Evolutionary conservation across 352 stramenopile genomes (phyloP), one percentile per base, ranked within the genome.

Genomic region (Pythium sp.): DNA sequence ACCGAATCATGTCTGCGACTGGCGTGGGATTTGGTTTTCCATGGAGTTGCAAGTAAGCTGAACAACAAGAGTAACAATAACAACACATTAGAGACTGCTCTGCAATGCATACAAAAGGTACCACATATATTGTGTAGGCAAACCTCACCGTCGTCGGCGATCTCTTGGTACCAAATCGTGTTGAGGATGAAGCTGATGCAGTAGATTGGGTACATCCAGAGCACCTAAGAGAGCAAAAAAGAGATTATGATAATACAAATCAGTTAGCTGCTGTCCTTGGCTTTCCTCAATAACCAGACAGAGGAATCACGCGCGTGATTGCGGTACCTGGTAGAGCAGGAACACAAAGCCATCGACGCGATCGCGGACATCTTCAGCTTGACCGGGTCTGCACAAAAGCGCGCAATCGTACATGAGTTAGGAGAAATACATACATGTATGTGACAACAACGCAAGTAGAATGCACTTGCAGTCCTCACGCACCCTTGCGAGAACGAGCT

Each of bases 201-300:
- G 78, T 96, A 96, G 72, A 96, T 96, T 53, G 88, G 88, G 69
- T 96, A 96, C 87, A 96, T 96, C 88, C 88, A 96, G 32, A 96
- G 70, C 62, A 86, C 82, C 81, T 91, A 64, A 18, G 22, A 28
- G 24, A 38, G 5, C n/a, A n/a, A 14, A 43, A 28, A 11, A 0
- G 3, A 30, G 22, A 18, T 56, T 3, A 49, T 49, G 5, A 49
- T 49, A 12, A 49, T 49, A 12, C 36, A 43, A 14, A 55, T 30
- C 49, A 24, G 22, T 56, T 8, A 56, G 49, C 3, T 26, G n/a
- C 11, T 15, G n/a, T 5, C 5, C 5, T 12, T 0, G 36, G 36
- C 38, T 46, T 14, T 43, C 12, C 7, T 38, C 8, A 38, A 43
- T 5, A 11, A 14, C 3, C 15, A 20, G 12, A 20, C 38, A 46